Evolutionary conservation across 2,329 filamentous ascomycete species (phyloP), one percentile per base, ranked within the genome.

Genomic region (Calonectria pseudoreteaudii): DNA sequence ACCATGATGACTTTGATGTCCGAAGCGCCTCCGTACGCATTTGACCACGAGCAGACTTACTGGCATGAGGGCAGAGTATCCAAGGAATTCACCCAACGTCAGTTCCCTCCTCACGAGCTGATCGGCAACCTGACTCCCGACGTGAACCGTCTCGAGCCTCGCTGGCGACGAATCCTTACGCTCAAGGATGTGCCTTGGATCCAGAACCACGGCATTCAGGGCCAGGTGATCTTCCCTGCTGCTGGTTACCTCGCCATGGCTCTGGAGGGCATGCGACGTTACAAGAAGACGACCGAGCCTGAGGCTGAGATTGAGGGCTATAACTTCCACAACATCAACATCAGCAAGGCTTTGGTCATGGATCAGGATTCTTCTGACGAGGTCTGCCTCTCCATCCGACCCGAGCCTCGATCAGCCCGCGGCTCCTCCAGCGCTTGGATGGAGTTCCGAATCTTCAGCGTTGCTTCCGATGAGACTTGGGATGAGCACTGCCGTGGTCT

Each of bases 191-290:
- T 88, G 0, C 87, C 91, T 7, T 92, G 91, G 84, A 83, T 91
- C 13, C 84, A 88, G 52, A 88, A 91, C 76, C 91, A 92, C 82
- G 83, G 83, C 68, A 86, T 92, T 77, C 89, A 91, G 75, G 89
- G 87, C 23, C 79, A 86, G 50, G 79, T 84, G 14, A 79, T 90
- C 7, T 87, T 88, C 65, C 88, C 88, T 0, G 85, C 79, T 0
- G 84, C 87, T 0, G 87, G 82, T 0, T 89, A 87, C 75, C 68
- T 88, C 1, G 80, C 82, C n/a, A 86, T 88, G 79, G 86, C 84
- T 0, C 79, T 87, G 0, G 87, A 89, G 73, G 87, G 87, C 3
- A 82, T 79, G 1, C 70, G 74, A 4, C 77, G 80, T 36, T 60
- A 38, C 47, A 72, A 68, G 66, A 70, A 70, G 67, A 70, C 50